phyloP scores from a whole-genome alignment of 495 filamentous ascomycete genomes.

The Aspergillus nanangensis region DNA sequence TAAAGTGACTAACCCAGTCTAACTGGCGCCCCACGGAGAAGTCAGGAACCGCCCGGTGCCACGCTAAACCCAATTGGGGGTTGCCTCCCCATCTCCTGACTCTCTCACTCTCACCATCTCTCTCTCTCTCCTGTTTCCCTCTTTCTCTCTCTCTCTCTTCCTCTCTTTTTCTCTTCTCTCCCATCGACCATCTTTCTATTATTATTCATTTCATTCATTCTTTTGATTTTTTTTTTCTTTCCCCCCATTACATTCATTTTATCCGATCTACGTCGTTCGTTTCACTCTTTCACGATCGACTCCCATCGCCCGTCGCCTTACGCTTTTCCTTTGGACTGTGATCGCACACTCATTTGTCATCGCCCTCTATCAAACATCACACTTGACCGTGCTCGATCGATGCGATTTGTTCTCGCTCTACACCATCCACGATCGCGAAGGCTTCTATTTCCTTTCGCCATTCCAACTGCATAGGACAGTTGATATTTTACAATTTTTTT shows the following conservation, averaged over 20 bases:
- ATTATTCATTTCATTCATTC: constrained; percentile 28
- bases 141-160: constrained; percentile 21
- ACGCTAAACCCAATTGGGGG: constrained; percentile 10
- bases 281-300: constrained; percentile 42
- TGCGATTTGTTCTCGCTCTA: constrained; percentile 1
- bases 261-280: constrained; percentile 32
- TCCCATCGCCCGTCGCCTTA: constrained; percentile 23
- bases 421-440: constrained; percentile 10
- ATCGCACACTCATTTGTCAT: constrained; percentile 9
- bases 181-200: constrained; percentile 25
- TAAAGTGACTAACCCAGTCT: too few relatives aligned
- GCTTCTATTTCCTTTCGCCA: constrained; percentile 13
- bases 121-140: constrained; percentile 15
- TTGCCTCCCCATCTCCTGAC: constrained; percentile 6
- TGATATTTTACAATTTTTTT: constrained; percentile 20
- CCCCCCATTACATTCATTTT: constrained; percentile 22
- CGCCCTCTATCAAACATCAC: constrained; percentile 25
- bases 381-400: constrained; percentile 11
- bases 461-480: constrained; percentile 42
- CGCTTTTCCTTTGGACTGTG: constrained; percentile 19
- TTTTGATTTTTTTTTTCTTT: constrained; percentile 15
- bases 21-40: constrained; percentile 6
- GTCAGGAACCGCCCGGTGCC: constrained; percentile 10
- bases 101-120: constrained; percentile 10
- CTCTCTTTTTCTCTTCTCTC: constrained; percentile 25